Evolutionary conservation across 1,284 basidiomycete species (phyloP).

Genomic region (Trichosporon coremiiforme): DNA sequence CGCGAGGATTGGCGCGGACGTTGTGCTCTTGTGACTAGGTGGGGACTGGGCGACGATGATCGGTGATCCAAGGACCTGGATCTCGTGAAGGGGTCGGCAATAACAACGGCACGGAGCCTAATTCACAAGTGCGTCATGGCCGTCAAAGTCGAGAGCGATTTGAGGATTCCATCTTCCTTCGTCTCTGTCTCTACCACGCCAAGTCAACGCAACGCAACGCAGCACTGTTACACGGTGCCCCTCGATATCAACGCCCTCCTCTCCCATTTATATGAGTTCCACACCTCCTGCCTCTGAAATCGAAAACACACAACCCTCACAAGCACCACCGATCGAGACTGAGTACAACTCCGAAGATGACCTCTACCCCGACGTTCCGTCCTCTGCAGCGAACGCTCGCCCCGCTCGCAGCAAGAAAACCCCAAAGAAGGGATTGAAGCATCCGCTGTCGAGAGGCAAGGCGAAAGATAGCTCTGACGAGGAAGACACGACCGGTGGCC

Average conservation of each 20-base stretch:
- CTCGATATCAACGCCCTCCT: not conserved
- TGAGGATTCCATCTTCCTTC: not conserved
- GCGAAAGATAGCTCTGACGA: conserved; percentile 31
- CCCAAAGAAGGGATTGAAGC: conserved; percentile 27
- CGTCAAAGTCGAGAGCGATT: not conserved
- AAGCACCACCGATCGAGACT: not conserved
- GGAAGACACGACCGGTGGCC: conserved; percentile 23
- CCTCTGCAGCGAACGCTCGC: conserved; percentile 27
- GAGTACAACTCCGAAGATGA: conserved; percentile 21
- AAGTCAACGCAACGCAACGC: not conserved
- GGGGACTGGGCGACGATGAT: conserved; percentile 5
- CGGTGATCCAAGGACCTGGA: conserved; percentile 1
- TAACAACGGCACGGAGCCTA: conserved; percentile 18
- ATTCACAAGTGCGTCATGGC: conserved; percentile 14
- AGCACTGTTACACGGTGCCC: conserved; percentile 16
- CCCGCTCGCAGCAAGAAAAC: conserved; percentile 27
- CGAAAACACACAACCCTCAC: conserved; percentile 22
- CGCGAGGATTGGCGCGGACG: not conserved
- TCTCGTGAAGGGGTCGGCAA: conserved; percentile 17
- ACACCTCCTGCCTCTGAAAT: conserved; percentile 18
- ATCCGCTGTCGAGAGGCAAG: conserved; percentile 22
- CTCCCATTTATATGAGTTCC: conserved; percentile 24
- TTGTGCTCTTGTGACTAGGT: conserved; percentile 13
- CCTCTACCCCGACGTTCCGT: conserved; percentile 23
- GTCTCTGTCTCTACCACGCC: not conserved